These are phyloP conservation scores for Boletus semigastroideus DNA, from an alignment of 1,284 basidiomycete genomes.

Conservation along the genomic window DNA sequence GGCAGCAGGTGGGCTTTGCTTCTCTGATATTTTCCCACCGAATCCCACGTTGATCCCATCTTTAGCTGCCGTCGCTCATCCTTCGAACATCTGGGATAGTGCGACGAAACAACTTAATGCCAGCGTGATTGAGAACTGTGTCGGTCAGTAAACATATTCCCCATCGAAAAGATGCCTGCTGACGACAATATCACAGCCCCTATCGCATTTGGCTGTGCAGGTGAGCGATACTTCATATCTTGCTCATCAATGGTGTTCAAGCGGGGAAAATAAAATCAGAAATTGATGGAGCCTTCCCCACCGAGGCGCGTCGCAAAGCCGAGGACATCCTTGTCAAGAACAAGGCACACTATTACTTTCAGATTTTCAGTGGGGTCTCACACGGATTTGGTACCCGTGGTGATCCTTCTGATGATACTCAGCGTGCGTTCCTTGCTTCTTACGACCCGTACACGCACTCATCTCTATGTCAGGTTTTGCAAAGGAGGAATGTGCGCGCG, in stretches of 20 bases:
- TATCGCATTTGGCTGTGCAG: slow-evolving; percentile 52
- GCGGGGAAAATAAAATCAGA: slow-evolving; percentile 31
- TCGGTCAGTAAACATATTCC: slow-evolving; percentile 36
- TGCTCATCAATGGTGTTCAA: slow-evolving; percentile 32
- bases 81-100: slow-evolving; percentile 32
- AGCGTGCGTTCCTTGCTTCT: slow-evolving; percentile 29
- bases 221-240: slow-evolving; percentile 26
- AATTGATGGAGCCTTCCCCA: slow-evolving; percentile 30
- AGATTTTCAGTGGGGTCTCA: slow-evolving; percentile 32
- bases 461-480: slow-evolving; percentile 47
- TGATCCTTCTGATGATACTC: slow-evolving; percentile 23
- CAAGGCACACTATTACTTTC: slow-evolving; percentile 32
- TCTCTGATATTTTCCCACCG: not conserved
- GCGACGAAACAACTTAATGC: slow-evolving; percentile 40
- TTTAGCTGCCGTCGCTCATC: slow-evolving; percentile 55
- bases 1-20: slow-evolving; percentile 41
- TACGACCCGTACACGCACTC: slow-evolving; percentile 24
- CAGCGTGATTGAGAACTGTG: slow-evolving; percentile 46
- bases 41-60: not conserved
- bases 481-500: slow-evolving; percentile 55
- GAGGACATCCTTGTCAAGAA: slow-evolving; percentile 35
- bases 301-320: slow-evolving; percentile 24
- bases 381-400: slow-evolving; percentile 34
- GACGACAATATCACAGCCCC: slow-evolving; percentile 40
- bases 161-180: not conserved